These are phyloP conservation scores for Alliaria petiolata DNA, from an alignment of 345 rosid genomes.

Conservation along the genomic window DNA sequence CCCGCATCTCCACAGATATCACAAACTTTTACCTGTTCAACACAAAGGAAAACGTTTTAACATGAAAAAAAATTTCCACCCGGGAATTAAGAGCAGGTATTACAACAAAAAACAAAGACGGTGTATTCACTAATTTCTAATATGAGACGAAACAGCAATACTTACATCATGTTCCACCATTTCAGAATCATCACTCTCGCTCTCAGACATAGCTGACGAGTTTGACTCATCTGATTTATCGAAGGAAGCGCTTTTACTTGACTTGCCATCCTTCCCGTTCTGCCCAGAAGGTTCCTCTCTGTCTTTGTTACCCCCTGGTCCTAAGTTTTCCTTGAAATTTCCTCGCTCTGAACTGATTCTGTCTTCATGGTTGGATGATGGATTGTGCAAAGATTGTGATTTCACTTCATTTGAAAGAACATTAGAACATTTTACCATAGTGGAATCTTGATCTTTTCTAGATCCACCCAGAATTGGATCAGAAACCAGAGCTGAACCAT, in stretches of 20 bases:
- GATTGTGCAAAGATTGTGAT: constrained; percentile 19
- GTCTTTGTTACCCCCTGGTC: constrained; percentile 31
- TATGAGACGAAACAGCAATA: constrained; percentile 22
- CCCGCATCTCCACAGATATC: constrained; percentile 99
- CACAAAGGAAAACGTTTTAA: constrained; percentile 5
- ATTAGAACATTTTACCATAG: constrained; percentile 26
- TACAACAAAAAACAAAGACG: not conserved
- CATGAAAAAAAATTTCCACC: not conserved
- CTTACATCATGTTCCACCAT: constrained; percentile 89
- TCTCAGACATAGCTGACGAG: constrained; percentile 41
- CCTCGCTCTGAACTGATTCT: constrained; percentile 11
- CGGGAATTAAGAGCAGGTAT: not conserved
- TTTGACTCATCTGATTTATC: constrained; percentile 39
- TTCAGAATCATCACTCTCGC: constrained; percentile 78
- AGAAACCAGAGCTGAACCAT: constrained; percentile 42
- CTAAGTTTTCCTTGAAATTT: constrained; percentile 32
- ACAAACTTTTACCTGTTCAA: constrained; percentile 93
- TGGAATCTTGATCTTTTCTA: constrained; percentile 35
- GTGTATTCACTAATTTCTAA: not conserved
- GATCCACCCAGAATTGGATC: constrained; percentile 40
- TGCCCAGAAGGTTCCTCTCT: constrained; percentile 29
- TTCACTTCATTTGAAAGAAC: constrained; percentile 21
- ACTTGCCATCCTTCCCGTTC: constrained; percentile 40
- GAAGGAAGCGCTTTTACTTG: constrained; percentile 32
- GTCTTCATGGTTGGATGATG: constrained; percentile 17